A percentile compares a stretch with the other conserved stretches of the same genome.
phyloP scores from a whole-genome alignment of 495 filamentous ascomycete genomes.

The Recurvomyces mirabilis region DNA sequence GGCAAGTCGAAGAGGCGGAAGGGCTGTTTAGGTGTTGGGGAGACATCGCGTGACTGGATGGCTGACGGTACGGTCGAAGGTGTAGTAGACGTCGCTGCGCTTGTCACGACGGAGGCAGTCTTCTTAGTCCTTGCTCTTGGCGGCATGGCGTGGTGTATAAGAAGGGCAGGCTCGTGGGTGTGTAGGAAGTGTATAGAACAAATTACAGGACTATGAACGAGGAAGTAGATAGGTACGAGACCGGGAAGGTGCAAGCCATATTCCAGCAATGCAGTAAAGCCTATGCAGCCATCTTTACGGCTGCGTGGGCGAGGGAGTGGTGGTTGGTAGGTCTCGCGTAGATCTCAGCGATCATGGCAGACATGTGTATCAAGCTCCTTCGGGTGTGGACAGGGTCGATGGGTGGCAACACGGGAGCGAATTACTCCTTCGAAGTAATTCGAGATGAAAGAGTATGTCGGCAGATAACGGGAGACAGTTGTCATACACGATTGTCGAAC shows the following conservation, averaged over 20 bases:
- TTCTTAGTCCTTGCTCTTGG: conserved; percentile 3
- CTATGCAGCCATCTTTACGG: conserved; percentile 28
- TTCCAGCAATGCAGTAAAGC: conserved; percentile 5
- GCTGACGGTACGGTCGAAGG: conserved; percentile 6
- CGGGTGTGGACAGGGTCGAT: no score
- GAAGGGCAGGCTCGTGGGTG: not conserved
- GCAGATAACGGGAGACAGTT: no score
- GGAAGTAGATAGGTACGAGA: conserved; percentile 4
- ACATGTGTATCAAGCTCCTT: no score
- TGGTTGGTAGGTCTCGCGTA: conserved; percentile 9
- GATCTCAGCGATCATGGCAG: no score
- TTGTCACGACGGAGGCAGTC: conserved; percentile 1
- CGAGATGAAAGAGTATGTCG: no score
- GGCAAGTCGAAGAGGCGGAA: conserved; percentile 74
- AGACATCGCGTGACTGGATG: conserved; percentile 6
- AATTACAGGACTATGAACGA: not conserved
- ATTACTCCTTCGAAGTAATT: no score
- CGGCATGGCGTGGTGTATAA: not conserved
- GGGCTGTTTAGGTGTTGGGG: conserved; percentile 22
- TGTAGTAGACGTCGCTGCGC: conserved; percentile 4
- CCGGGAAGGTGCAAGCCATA: conserved; percentile 7
- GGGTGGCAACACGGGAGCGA: no score
- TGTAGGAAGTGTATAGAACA: not conserved
- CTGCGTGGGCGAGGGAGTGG: conserved; percentile 17
- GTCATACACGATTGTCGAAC: no score